These are phyloP conservation scores for Talaromyces trachyspermus DNA, from an alignment of 495 filamentous ascomycete species.

Conservation along the genomic window DNA sequence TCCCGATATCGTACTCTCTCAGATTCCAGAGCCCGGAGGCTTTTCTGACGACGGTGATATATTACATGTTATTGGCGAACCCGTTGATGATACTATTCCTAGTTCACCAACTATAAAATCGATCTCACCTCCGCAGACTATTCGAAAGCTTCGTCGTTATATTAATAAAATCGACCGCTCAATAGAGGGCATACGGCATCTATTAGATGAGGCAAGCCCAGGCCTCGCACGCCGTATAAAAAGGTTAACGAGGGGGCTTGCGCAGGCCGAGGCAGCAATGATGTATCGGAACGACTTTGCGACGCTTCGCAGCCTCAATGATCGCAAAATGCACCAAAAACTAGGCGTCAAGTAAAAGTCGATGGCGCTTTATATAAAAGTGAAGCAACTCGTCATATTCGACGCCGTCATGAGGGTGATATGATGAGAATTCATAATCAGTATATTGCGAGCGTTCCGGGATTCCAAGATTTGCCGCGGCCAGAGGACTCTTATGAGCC, in stretches of 20 bases:
- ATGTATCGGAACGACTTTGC: not conserved
- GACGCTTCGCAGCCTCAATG: not conserved
- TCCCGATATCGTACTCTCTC: not conserved
- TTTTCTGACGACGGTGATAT: not conserved
- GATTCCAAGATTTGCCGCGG: not conserved
- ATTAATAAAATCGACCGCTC: not conserved
- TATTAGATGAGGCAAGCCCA: not conserved
- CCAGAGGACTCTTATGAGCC: no score
- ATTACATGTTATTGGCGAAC: not conserved
- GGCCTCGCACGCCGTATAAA: conserved; percentile 1
- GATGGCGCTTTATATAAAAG: not conserved
- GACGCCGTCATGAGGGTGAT: not conserved
- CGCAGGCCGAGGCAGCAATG: not conserved
- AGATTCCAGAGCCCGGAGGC: not conserved
- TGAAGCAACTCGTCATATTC: not conserved
- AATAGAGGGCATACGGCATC: not conserved
- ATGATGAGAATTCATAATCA: not conserved
- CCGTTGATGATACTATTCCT: not conserved
- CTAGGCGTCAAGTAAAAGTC: not conserved
- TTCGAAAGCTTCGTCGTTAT: not conserved
- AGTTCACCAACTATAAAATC: not conserved
- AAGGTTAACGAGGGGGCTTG: not conserved
- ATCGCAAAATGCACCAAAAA: not conserved
- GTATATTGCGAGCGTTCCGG: not conserved
- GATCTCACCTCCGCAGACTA: not conserved